Conservation (phyloP, 169 alveolate genomes). For the Perkinsus marinus region DNA sequence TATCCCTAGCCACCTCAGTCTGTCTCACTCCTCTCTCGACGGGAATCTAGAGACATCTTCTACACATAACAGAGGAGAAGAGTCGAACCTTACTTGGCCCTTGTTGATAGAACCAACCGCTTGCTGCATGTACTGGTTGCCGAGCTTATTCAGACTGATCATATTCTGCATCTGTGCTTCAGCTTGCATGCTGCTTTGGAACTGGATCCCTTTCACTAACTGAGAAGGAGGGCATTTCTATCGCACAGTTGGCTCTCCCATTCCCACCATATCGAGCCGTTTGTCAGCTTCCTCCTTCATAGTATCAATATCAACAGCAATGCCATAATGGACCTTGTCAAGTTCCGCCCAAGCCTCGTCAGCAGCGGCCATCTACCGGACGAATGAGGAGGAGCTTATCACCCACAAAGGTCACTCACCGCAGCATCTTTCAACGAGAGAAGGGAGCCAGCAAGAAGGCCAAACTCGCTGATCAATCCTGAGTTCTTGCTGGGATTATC, state of each 20-base stretch:
- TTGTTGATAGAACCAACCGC: not conserved
- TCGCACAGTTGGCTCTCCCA: not conserved
- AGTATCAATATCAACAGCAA: not conserved
- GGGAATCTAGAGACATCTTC: not conserved
- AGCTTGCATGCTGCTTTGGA: not conserved
- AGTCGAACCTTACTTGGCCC: not conserved
- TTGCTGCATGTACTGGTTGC: not conserved
- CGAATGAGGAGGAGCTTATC: not conserved
- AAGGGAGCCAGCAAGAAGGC: not conserved
- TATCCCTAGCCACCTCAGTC: not conserved
- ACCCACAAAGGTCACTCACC: no score
- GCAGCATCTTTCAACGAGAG: not conserved
- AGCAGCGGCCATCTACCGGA: not conserved
- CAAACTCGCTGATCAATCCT: not conserved
- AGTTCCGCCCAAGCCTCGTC: not conserved
- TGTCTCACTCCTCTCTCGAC: not conserved
- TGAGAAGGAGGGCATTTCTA: not conserved
- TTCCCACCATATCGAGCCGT: not conserved
- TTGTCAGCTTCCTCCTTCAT: not conserved
- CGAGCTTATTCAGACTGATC: not conserved
- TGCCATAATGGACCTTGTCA: not conserved
- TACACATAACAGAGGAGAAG: not conserved
- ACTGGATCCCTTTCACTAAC: not conserved
- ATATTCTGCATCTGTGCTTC: not conserved
- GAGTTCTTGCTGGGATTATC: not conserved